Conservation (phyloP, 2,329 filamentous ascomycete species). For the Graphilbum ipis-grandicollis region DNA sequence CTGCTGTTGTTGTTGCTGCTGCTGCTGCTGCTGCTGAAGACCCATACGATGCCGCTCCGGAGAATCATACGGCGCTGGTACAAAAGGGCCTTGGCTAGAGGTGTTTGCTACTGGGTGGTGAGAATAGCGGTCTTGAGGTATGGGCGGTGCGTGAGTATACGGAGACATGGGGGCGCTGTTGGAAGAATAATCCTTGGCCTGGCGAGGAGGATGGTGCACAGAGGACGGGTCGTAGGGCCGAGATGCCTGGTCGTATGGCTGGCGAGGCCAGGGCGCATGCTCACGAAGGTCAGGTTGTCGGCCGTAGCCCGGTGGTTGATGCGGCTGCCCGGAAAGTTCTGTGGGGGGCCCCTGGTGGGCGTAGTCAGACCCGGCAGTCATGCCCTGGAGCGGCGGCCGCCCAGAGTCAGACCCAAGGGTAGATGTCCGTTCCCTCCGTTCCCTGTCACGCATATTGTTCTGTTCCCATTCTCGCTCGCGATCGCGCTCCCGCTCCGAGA, state of each 20-base stretch:
- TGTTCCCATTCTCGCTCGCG: conserved; percentile 19
- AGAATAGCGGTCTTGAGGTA: conserved; percentile 22
- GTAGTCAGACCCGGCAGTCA: conserved; percentile 24
- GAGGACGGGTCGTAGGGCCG: conserved; percentile 23
- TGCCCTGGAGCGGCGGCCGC: conserved; percentile 22
- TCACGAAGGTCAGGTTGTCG: conserved; percentile 25
- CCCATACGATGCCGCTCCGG: conserved; percentile 29
- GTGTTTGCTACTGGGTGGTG: conserved; percentile 12
- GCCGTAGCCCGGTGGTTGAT: conserved; percentile 22
- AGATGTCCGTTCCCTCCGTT: conserved; percentile 22
- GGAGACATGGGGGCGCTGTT: conserved; percentile 15
- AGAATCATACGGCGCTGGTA: conserved; percentile 26
- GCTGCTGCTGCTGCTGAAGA: conserved; percentile 12
- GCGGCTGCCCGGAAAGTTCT: conserved; percentile 1
- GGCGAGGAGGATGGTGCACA: conserved; percentile 22
- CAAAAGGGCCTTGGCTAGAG: conserved; percentile 7
- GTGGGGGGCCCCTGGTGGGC: conserved; percentile 16
- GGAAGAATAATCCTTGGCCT: conserved; percentile 24
- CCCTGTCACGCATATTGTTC: conserved; percentile 13
- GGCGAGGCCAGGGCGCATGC: conserved; percentile 17
- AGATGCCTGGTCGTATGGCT: conserved; percentile 21
- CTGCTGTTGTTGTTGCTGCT: not conserved
- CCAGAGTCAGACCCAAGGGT: conserved; percentile 6
- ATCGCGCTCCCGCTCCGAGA: conserved; percentile 26
- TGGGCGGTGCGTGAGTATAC: conserved; percentile 18